Evolutionary conservation across 1,284 basidiomycete genomes (phyloP), one percentile per base, ranked within the genome.

Genomic region (Ustilago loliicola): DNA sequence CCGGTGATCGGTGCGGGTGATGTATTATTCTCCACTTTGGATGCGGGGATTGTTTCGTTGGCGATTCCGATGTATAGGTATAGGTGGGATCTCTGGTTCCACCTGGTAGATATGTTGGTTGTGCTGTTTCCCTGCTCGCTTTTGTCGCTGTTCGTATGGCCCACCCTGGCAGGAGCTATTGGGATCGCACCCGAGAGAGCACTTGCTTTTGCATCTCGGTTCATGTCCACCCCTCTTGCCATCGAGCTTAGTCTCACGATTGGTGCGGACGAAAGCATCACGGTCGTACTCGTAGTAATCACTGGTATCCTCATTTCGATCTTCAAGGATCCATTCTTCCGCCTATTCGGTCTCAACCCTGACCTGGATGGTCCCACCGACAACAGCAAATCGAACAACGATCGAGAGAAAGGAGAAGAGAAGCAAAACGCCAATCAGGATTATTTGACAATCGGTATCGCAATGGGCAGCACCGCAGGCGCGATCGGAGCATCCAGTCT

Each of bases 41-140:
- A 83, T 63, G 82, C 81, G 13, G 82, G 81, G 0, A 81, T 83
- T 36, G 81, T 83, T 0, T 69, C 78, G 8, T 63, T 83, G 13
- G 81, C 79, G 2, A 76, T 83, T 1, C 81, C 81, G 4, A 80
- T 83, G 80, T 83, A 83, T 29, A 67, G 82, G 1, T 83, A 83
- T 50, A 54, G 80, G 6, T 58, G 72, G 50, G 82, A 83, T 54
- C 59, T 83, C 10, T 61, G 63, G 58, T 50, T 64, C 4, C 75
- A 80, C 34, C 56, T 83, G 9, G 25, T 42, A 1, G 67, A 74
- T 13, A 81, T 83, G 68, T 32, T 83, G 13, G 27, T 64, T 4
- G 77, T 77, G 11, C 67, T 83, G 3, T 17, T 76, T 9, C 81
- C 81, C 15, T 81, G 77, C 30, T 62, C 68, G 7, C 27, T 72